Conservation (phyloP, 257 asterid species). For the Nicotiana obtusifolia region DNA sequence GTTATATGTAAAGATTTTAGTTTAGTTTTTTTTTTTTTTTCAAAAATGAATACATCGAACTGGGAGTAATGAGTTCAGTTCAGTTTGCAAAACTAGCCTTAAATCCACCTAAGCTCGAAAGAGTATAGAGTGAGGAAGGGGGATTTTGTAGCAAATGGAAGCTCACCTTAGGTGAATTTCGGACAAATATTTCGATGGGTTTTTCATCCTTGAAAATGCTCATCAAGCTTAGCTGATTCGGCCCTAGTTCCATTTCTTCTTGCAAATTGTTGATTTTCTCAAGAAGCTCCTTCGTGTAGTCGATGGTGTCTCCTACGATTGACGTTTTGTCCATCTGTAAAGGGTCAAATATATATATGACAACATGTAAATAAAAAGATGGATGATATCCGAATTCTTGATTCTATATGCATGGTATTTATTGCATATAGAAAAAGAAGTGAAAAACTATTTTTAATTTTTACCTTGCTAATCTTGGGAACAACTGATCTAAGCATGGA, state of each 20-base stretch:
- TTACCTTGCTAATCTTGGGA: constrained; percentile 87
- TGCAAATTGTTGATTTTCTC: constrained; percentile 52
- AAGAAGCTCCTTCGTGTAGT: constrained; percentile 68
- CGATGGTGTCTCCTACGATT: constrained; percentile 77
- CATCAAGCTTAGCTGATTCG: constrained; percentile 29
- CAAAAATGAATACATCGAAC: not conserved
- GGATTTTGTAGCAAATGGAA: not conserved
- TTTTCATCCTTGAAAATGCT: constrained; percentile 45
- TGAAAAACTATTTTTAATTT: not conserved
- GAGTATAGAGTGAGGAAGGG: not conserved
- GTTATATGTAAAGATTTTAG: not conserved
- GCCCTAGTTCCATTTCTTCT: constrained; percentile 39
- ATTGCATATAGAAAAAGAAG: not conserved
- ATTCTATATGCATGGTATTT: no score
- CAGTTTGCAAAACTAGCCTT: not conserved
- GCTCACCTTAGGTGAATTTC: constrained; percentile 69
- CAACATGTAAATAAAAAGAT: no score
- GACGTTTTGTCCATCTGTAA: constrained; percentile 83
- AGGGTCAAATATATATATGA: not conserved
- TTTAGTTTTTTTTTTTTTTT: not conserved
- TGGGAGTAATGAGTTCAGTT: not conserved
- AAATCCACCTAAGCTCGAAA: not conserved
- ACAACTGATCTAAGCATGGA: constrained; percentile 85
- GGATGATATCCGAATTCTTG: no score
- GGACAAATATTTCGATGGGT: constrained; percentile 39